Evolutionary conservation across 2,329 filamentous ascomycete genomes (phyloP), one percentile per base, ranked within the genome.

Genomic region (Penicillium concentricum): DNA sequence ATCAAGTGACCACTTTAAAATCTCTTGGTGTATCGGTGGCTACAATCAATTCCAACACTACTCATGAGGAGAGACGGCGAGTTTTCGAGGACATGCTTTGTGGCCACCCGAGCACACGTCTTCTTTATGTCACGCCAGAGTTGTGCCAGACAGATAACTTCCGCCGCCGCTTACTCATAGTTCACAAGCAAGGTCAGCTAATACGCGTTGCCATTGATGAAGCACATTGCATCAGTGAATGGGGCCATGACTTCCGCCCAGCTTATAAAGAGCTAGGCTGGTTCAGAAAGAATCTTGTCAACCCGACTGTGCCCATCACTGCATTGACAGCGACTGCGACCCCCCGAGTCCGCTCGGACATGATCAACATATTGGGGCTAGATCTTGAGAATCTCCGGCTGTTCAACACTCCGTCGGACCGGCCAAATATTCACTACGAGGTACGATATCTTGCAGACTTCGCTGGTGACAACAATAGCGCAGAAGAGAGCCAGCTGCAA

Each of bases 211-310:
- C 90, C 46, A 87, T 97, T 56, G 93, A 97, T 69, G 93, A 97
- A 76, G 93, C 93, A 2, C 93, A 97, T 73, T 97, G 93, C 73
- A 96, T 97, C 65, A 96, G 91, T 24, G 92, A 97, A 86, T 97
- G 93, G 93, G 93, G 93, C 2, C 92, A 97, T 72, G 93, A 97
- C 73, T 97, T 97, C 71, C 88, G 93, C n/a, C 90, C 88, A 35
- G 90, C 92, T 56, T 97, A 96, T 75, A 92, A 94, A 69, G 84
- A 88, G 20, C 82, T 97, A 7, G 87, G 85, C 2, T 97, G 91
- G 86, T 94, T 97, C 78, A 72, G 65, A 44, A 88, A 90, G 64
- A 82, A 85, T 47, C 67, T 79, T 15, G 69, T 64, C 6, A 92
- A 94, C 62, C 90, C 92, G 0, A 83, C 89, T 54, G 90, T 97